A percentile compares a stretch with the other conserved stretches of the same genome.
These are phyloP conservation scores for Musa acuminata DNA, from an alignment of 176 grass and related monocot species.

Conservation along the genomic window DNA sequence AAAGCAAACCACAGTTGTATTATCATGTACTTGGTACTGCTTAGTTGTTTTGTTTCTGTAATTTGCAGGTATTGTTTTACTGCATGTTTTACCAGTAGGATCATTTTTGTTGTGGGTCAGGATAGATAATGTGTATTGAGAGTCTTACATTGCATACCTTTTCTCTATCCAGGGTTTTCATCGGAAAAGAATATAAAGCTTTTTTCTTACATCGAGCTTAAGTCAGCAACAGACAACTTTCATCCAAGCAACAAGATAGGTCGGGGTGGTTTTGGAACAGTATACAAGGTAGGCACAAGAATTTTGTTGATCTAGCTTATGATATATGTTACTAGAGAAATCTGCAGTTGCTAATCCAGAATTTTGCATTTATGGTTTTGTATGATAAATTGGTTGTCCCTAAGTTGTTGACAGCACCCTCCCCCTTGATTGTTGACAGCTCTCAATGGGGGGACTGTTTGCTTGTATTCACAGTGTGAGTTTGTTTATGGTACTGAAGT, in stretches of 20 bases:
- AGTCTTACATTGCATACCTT: neutral
- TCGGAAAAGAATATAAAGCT: slow-evolving; percentile 62
- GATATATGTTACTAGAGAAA: neutral
- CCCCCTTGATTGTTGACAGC: too few relatives aligned
- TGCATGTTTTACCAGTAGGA: too few relatives aligned
- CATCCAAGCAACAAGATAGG: slow-evolving; percentile 54
- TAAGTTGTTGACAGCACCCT: neutral
- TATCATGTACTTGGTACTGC: too few relatives aligned
- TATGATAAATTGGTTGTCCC: neutral
- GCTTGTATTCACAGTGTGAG: neutral
- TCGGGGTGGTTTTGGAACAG: slow-evolving; percentile 62
- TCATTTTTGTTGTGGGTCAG: too few relatives aligned
- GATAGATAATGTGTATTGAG: neutral
- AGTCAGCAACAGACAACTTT: slow-evolving; percentile 68
- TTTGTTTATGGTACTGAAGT: neutral
- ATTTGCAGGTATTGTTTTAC: too few relatives aligned
- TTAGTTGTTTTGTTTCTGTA: too few relatives aligned
- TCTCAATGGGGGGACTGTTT: neutral
- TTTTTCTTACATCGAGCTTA: slow-evolving; percentile 64
- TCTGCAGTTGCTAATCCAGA: neutral
- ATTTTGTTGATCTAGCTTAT: neutral
- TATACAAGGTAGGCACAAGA: slow-evolving; percentile 54
- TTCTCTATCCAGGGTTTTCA: slow-evolving; percentile 53
- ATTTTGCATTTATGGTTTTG: neutral
- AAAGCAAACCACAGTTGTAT: too few relatives aligned